Conservation (phyloP, 495 filamentous ascomycete species). For the Hypoxylon perforatum region DNA sequence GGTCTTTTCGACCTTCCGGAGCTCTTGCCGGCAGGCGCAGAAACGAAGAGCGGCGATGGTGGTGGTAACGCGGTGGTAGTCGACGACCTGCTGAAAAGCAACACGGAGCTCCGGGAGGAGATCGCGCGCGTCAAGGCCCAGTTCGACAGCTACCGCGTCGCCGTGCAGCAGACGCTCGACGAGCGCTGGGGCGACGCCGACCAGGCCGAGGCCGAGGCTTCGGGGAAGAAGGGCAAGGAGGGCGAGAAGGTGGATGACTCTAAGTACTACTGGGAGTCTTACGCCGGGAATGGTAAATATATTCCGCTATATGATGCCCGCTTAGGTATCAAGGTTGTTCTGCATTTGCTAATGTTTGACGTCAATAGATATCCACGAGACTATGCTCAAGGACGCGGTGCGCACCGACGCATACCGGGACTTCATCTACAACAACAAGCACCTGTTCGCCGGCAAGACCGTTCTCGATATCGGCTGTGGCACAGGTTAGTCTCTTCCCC, state of each 20-base stretch:
- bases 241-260: slow-evolving; percentile 61
- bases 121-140: slow-evolving; percentile 71
- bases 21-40: slow-evolving; percentile 32
- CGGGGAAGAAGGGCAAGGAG: slow-evolving; percentile 38
- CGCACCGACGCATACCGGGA: slow-evolving; percentile 96
- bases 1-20: slow-evolving; percentile 79
- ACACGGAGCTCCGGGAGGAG: slow-evolving; percentile 75
- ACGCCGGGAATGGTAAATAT: slow-evolving; percentile 57
- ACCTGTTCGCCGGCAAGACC: slow-evolving; percentile 97
- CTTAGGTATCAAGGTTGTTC: neutral
- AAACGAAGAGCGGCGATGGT: slow-evolving; percentile 54
- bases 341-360: neutral
- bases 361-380: slow-evolving; percentile 81
- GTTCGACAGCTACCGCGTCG: slow-evolving; percentile 76
- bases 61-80: slow-evolving; percentile 53
- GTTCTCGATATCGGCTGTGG: slow-evolving; percentile 98
- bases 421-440: slow-evolving; percentile 95
- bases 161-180: slow-evolving; percentile 77
- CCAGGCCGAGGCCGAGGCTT: slow-evolving; percentile 34
- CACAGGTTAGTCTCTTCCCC: slow-evolving; percentile 68
- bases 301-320: neutral
- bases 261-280: slow-evolving; percentile 83
- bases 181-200: slow-evolving; percentile 69
- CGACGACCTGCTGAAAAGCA: slow-evolving; percentile 62
- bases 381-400: slow-evolving; percentile 95